These are phyloP conservation scores for Colletotrichum navitas DNA, from an alignment of 2,329 filamentous ascomycete species.

Conservation along the genomic window DNA sequence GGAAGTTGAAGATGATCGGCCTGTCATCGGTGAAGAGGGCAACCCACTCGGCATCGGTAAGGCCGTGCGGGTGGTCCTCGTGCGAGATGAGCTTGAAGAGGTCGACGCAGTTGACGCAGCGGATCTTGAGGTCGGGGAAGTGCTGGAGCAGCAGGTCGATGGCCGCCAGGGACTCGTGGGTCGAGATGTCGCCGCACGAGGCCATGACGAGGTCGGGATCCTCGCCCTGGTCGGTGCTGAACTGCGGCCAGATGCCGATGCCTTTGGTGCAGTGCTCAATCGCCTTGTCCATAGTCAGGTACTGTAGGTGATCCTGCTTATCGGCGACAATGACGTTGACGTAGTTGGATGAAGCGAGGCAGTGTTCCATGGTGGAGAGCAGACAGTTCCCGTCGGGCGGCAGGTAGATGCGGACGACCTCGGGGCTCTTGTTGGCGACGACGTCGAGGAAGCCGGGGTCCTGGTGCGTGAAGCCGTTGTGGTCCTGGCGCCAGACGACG, in stretches of 20 bases:
- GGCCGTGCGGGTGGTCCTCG: conserved; percentile 78
- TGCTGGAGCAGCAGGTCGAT: conserved; percentile 79
- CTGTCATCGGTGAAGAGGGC: conserved; percentile 79
- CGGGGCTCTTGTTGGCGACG: conserved; percentile 82
- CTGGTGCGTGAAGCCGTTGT: conserved; percentile 87
- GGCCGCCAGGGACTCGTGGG: conserved; percentile 80
- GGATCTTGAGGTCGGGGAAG: conserved; percentile 79
- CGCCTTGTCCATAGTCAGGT: conserved; percentile 78
- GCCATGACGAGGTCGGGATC: conserved; percentile 84
- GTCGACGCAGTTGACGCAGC: conserved; percentile 85
- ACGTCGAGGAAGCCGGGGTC: conserved; percentile 86
- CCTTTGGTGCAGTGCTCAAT: conserved; percentile 84
- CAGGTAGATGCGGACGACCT: conserved; percentile 84
- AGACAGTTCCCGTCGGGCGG: conserved; percentile 85
- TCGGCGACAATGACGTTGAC: conserved; percentile 86
- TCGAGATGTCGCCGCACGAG: conserved; percentile 80
- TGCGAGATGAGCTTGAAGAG: conserved; percentile 83
- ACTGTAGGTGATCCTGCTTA: conserved; percentile 84
- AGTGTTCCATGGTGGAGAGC: conserved; percentile 82
- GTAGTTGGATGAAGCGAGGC: conserved; percentile 79
- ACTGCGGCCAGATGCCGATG: conserved; percentile 82
- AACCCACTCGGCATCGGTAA: conserved; percentile 74
- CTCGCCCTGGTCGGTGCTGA: conserved; percentile 75
- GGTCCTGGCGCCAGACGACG: conserved; percentile 85
- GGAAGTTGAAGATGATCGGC: conserved; percentile 87